A percentile compares a stretch with the other conserved stretches of the same genome.
Evolutionary conservation across 441 rosid genomes (phyloP).

Genomic region (Euphorbia schlechtendalii): DNA sequence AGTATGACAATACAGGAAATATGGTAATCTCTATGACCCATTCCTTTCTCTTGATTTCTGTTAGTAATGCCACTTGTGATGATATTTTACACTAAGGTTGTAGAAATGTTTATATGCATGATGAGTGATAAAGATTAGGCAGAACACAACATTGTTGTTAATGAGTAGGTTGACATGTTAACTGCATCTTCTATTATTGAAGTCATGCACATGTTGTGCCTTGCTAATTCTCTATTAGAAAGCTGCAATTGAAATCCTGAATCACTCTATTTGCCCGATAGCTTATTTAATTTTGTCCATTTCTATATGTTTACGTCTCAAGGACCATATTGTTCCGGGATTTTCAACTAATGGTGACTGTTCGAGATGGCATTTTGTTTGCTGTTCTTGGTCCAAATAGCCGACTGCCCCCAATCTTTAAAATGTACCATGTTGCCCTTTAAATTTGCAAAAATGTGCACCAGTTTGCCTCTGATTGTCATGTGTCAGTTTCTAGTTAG

Average conservation of each 20-base stretch:
- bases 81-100: background rate
- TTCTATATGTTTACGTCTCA: no score
- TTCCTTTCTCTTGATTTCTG: background rate
- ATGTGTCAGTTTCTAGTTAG: no score
- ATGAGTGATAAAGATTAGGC: background rate
- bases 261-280: no score
- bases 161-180: constrained; percentile 4
- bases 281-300: no score
- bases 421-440: no score
- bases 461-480: no score
- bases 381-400: no score
- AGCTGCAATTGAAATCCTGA: background rate
- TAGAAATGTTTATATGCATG: background rate
- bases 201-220: background rate
- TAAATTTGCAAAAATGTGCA: no score
- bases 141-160: background rate
- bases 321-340: no score
- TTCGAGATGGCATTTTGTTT: no score
- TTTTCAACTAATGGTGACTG: no score
- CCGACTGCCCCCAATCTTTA: no score
- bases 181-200: background rate
- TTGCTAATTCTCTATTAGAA: background rate
- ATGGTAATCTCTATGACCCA: background rate
- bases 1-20: background rate
- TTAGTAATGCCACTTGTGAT: background rate